A percentile compares a stretch with the other conserved stretches of the same genome.
Evolutionary conservation across 176 grass and related monocot genomes (phyloP).

Genomic region (Otatea glauca): DNA sequence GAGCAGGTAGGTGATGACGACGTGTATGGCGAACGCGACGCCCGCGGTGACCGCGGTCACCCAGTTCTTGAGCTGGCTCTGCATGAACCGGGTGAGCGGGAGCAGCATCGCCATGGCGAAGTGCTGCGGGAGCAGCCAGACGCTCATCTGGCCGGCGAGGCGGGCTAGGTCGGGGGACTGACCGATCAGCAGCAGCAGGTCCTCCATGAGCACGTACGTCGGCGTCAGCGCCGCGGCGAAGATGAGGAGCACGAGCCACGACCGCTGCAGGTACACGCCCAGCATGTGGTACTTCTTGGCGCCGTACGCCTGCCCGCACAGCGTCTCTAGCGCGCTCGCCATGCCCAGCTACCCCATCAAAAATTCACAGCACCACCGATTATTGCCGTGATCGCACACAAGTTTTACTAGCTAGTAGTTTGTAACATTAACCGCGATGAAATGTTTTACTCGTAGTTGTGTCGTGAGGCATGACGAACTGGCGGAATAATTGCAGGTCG

Average conservation of each 20-base stretch:
- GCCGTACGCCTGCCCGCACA: constrained; percentile 82
- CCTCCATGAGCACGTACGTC: constrained; percentile 56
- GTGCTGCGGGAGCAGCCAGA: constrained; percentile 62
- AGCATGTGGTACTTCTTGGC: constrained; percentile 72
- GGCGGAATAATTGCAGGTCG: neutral
- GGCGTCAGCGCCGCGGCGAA: constrained; percentile 49
- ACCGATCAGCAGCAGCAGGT: constrained; percentile 53
- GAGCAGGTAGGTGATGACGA: constrained; percentile 55
- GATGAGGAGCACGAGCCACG: constrained; percentile 54
- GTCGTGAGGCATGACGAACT: constrained; percentile 36
- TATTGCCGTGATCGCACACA: neutral
- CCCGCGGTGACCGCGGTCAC: constrained; percentile 36
- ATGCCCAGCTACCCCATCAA: constrained; percentile 53
- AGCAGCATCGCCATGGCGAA: constrained; percentile 66
- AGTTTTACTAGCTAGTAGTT: neutral
- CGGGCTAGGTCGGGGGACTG: constrained; percentile 53
- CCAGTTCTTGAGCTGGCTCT: constrained; percentile 71
- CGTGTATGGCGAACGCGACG: constrained; percentile 42
- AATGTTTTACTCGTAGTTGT: constrained; percentile 2
- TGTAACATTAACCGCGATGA: neutral
- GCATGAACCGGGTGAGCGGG: constrained; percentile 62
- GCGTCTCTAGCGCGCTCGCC: constrained; percentile 80
- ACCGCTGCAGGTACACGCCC: constrained; percentile 69
- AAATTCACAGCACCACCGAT: neutral
- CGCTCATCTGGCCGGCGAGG: constrained; percentile 43